These are phyloP conservation scores for Sequoiadendron giganteum DNA, from an alignment of 75 land plant species.

Conservation along the genomic window DNA sequence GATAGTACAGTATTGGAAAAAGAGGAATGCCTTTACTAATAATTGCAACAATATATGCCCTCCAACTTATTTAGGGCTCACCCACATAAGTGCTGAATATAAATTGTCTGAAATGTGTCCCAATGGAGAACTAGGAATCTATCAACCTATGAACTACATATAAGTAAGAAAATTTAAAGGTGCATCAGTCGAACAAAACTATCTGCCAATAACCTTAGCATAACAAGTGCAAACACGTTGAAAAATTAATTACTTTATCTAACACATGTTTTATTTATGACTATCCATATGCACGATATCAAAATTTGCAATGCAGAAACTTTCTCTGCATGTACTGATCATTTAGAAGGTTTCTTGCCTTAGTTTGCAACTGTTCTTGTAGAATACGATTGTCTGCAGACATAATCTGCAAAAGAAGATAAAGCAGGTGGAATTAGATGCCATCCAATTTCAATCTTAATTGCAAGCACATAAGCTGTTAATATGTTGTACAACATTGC, in stretches of 20 bases:
- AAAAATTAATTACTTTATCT: no score
- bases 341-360: background rate
- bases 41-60: no score
- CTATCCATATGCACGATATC: background rate
- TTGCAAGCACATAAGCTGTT: background rate
- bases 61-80: no score
- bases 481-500: background rate
- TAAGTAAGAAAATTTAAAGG: background rate
- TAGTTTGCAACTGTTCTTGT: slow-evolving; percentile 86
- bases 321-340: background rate
- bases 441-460: background rate
- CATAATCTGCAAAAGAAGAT: slow-evolving; percentile 57
- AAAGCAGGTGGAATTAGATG: background rate
- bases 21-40: no score
- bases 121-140: background rate
- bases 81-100: no score
- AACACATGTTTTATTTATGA: no score
- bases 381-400: slow-evolving; percentile 95
- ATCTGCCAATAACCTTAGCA: background rate
- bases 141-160: background rate
- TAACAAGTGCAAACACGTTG: background rate
- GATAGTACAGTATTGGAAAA: no score
- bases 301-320: background rate
- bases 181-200: background rate
- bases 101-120: background rate